Base-by-base conservation (phyloP, 108 stramenopile species). In the Fragilariopsis cylindrus region DNA sequence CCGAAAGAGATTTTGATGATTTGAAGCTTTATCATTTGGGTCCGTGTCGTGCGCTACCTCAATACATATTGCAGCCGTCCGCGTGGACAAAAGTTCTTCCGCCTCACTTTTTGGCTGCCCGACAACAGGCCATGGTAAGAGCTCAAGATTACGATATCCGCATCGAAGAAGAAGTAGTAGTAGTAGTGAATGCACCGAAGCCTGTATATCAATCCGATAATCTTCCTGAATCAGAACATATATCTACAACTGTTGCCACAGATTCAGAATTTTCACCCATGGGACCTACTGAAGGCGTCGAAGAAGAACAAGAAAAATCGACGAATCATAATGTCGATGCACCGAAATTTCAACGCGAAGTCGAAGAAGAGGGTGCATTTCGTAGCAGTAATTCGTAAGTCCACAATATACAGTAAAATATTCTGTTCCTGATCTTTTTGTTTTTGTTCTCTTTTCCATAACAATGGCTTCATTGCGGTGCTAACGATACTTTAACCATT, bases 21-120 rank as follows among this genome's bases (percentile, higher is more conserved):
- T 76, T 95, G 58, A 90, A 92, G 73, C 70, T 95, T 21, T 92
- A 91, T 82, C 94, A 92, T 75, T 69, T 94, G 72, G 93, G 93
- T 19, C 93, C 93, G 5, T 94, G 93, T 72, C 81, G 91, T 13
- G 93, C 93, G 41, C 76, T 94, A 45, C 91, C 93, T 15, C 90
- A 85, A 52, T 90, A 89, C 60, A 84, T 94, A 57, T 76, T 94
- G 48, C 85, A 86, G 72, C 93, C 93, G 19, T 71, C 82, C 70
- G 87, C 93, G 7, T 94, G 93, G 93, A 86, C 70, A 40, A 94
- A 92, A 73, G 88, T 94, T 16, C 74, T 94, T 47, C 93, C 93
- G 11, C 90, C 90, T 48, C 90, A 90, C 60, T 94, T 94, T 62
- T 71, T 89, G 44, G 78, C 79, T 9, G 90, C 90, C 3, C 79